A percentile compares a stretch with the other conserved stretches of the same genome.
These are phyloP conservation scores for Lasiosphaeria miniovina DNA, from an alignment of 495 filamentous ascomycete genomes.

Conservation along the genomic window DNA sequence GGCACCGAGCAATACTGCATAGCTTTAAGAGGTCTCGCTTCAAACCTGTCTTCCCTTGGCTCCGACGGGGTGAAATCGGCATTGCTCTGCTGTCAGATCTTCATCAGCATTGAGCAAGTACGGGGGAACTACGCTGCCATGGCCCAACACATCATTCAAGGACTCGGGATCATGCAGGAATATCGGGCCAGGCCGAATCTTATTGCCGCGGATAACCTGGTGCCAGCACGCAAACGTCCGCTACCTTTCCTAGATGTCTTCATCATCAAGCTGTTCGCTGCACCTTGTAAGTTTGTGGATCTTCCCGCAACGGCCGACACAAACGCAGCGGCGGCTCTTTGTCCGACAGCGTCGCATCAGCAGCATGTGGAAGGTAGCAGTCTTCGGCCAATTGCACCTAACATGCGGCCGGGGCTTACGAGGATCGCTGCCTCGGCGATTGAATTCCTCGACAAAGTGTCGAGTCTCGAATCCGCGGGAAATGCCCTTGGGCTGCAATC, in stretches of 20 bases:
- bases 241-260: slow-evolving; percentile 39
- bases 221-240: slow-evolving; percentile 18
- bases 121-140: slow-evolving; percentile 14
- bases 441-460: slow-evolving; percentile 35
- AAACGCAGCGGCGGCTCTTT: neutral
- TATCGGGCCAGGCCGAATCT: slow-evolving; percentile 25
- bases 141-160: slow-evolving; percentile 15
- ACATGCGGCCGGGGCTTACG: slow-evolving; percentile 35
- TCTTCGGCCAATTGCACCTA: slow-evolving; percentile 33
- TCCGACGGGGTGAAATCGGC: slow-evolving; percentile 2
- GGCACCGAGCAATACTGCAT: slow-evolving; percentile 10
- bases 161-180: slow-evolving; percentile 13
- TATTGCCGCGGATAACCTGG: slow-evolving; percentile 12
- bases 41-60: slow-evolving; percentile 10
- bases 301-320: slow-evolving; percentile 5
- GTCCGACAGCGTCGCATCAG: too few relatives aligned
- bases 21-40: slow-evolving; percentile 11
- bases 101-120: slow-evolving; percentile 16
- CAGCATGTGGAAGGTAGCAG: neutral
- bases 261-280: slow-evolving; percentile 38
- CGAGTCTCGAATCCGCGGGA: slow-evolving; percentile 28
- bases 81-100: slow-evolving; percentile 15
- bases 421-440: slow-evolving; percentile 32
- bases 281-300: slow-evolving; percentile 37
- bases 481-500: slow-evolving; percentile 32